Conservation (phyloP, 2,329 filamentous ascomycete species). For the Colletotrichum cuscutae region DNA sequence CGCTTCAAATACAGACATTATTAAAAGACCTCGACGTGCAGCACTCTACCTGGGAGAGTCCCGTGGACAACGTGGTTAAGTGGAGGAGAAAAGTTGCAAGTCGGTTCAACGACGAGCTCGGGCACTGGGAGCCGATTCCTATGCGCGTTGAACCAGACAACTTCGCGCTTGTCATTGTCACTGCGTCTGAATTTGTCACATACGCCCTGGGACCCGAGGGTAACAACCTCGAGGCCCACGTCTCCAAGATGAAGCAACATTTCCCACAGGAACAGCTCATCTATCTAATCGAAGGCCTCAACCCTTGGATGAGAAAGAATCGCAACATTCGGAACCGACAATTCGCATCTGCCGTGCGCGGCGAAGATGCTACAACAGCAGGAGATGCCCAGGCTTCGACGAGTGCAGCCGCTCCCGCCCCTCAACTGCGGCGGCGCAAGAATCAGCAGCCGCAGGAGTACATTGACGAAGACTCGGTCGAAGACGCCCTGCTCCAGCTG, state of each 20-base stretch:
- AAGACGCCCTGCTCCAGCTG: slow-evolving; percentile 76
- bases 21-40: slow-evolving; percentile 62
- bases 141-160: slow-evolving; percentile 64
- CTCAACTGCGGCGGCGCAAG: slow-evolving; percentile 48
- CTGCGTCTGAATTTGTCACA: slow-evolving; percentile 73
- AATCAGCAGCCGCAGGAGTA: slow-evolving; percentile 56
- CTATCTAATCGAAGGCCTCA: slow-evolving; percentile 78
- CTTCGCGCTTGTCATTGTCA: slow-evolving; percentile 70
- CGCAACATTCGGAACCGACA: slow-evolving; percentile 73
- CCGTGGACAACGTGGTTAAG: slow-evolving; percentile 65
- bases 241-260: slow-evolving; percentile 62
- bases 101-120: slow-evolving; percentile 68
- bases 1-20: slow-evolving; percentile 59
- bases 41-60: slow-evolving; percentile 55
- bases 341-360: slow-evolving; percentile 72
- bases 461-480: slow-evolving; percentile 74
- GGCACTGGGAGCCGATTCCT: slow-evolving; percentile 72
- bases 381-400: slow-evolving; percentile 36
- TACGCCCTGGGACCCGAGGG: slow-evolving; percentile 60
- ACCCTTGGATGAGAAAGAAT: slow-evolving; percentile 75
- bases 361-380: slow-evolving; percentile 35
- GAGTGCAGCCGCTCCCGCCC: slow-evolving; percentile 31
- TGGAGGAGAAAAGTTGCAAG: slow-evolving; percentile 77
- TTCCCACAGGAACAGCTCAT: slow-evolving; percentile 67
- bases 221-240: slow-evolving; percentile 67